phyloP scores from a whole-genome alignment of 768 basidiomycete species.

The Lactifluus volemus region DNA sequence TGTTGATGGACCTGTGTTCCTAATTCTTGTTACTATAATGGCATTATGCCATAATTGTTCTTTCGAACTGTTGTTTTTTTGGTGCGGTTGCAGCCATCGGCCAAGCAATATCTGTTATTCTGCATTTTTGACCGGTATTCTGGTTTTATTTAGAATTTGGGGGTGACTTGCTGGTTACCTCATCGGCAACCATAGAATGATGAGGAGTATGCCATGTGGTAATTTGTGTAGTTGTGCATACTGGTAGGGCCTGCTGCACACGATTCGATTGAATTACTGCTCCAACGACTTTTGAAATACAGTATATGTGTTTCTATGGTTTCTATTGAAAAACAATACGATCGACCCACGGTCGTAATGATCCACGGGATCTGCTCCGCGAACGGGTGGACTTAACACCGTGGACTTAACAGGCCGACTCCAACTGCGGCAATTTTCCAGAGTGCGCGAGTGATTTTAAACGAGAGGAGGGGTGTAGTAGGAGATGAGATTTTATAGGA shows the following conservation, averaged over 20 bases:
- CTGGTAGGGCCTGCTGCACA: no score
- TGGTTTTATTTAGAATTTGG: no score
- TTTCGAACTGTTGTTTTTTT: no score
- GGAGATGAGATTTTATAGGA: neutral
- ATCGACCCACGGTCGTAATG: neutral
- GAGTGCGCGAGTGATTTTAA: neutral
- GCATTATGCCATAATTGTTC: no score
- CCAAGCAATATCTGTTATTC: no score
- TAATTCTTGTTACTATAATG: no score
- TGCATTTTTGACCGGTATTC: no score
- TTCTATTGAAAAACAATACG: neutral
- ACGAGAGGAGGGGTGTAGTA: neutral
- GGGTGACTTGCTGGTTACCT: no score
- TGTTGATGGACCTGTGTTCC: no score
- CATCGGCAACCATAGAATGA: no score
- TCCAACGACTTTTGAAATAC: neutral
- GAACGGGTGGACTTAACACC: neutral
- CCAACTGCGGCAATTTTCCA: neutral
- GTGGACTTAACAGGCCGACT: neutral
- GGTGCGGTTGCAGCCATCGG: no score
- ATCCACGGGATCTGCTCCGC: neutral
- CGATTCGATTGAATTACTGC: constrained; percentile 16
- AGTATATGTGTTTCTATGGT: neutral
- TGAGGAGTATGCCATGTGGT: no score
- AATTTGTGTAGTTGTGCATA: neutral